These are phyloP conservation scores for Raffaelea arxii DNA, from an alignment of 2,329 filamentous ascomycete genomes.

Conservation along the genomic window DNA sequence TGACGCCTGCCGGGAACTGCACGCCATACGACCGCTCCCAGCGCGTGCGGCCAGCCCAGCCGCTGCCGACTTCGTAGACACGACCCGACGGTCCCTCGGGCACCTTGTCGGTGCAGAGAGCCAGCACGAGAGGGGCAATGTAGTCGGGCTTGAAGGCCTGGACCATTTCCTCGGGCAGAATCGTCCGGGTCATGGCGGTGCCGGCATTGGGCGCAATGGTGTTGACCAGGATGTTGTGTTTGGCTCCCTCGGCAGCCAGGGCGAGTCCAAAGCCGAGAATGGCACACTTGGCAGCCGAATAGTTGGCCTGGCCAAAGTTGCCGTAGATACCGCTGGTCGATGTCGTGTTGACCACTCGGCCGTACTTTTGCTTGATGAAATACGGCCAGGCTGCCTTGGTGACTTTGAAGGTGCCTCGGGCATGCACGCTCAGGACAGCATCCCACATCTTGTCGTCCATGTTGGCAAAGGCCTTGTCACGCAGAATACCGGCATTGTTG, in stretches of 20 bases:
- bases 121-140: slow-evolving; percentile 84
- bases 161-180: slow-evolving; percentile 94
- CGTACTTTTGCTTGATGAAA: slow-evolving; percentile 98
- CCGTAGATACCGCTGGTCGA: slow-evolving; percentile 97
- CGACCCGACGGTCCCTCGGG: slow-evolving; percentile 76
- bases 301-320: slow-evolving; percentile 98
- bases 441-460: slow-evolving; percentile 96
- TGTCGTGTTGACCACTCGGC: slow-evolving; percentile 91
- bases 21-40: slow-evolving; percentile 90
- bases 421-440: slow-evolving; percentile 82
- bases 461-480: slow-evolving; percentile 96
- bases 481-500: slow-evolving; percentile 96
- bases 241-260: slow-evolving; percentile 82
- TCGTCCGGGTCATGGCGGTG: slow-evolving; percentile 86
- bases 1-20: slow-evolving; percentile 84
- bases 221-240: slow-evolving; percentile 98
- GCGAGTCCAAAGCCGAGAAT: slow-evolving; percentile 94
- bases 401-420: slow-evolving; percentile 90
- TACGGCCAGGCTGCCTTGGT: slow-evolving; percentile 97
- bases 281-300: slow-evolving; percentile 81
- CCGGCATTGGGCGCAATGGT: slow-evolving; percentile 96
- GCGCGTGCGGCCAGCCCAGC: slow-evolving; percentile 84
- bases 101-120: slow-evolving; percentile 76
- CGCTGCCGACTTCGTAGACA: slow-evolving; percentile 89
- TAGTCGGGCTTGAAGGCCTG: slow-evolving; percentile 99